phyloP scores from a whole-genome alignment of 305 asterid species.

The Plantago lanceolata region DNA sequence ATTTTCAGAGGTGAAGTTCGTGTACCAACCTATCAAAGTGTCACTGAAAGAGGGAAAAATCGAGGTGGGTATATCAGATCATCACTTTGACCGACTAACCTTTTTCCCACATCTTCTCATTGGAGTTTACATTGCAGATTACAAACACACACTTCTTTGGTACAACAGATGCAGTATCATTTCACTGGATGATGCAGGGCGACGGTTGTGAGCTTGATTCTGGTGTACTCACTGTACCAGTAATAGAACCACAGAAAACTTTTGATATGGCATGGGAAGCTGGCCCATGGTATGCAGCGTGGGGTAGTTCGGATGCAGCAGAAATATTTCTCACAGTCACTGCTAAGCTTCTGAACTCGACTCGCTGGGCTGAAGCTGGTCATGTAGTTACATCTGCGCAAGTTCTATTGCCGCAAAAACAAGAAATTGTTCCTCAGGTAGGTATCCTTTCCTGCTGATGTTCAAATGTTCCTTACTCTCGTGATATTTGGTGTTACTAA shows the following conservation, averaged over 20 bases:
- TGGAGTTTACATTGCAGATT: constrained; percentile 49
- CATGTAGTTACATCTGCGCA: constrained; percentile 80
- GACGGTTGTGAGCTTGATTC: constrained; percentile 75
- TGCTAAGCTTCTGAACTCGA: constrained; percentile 49
- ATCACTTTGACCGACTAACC: constrained; percentile 14
- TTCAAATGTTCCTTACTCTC: constrained; percentile 18
- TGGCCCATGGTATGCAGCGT: constrained; percentile 73
- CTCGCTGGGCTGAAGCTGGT: constrained; percentile 83
- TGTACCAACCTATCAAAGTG: constrained; percentile 90
- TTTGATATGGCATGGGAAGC: constrained; percentile 50
- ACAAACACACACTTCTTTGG: constrained; percentile 69
- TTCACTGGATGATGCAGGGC: constrained; percentile 67
- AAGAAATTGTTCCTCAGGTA: constrained; percentile 56
- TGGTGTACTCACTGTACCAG: constrained; percentile 52
- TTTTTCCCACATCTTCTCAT: constrained; percentile 15
- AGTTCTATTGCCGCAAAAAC: constrained; percentile 57
- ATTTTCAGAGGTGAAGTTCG: constrained; percentile 81
- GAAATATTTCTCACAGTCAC: constrained; percentile 66
- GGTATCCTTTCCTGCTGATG: constrained; percentile 23
- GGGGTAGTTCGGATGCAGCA: constrained; percentile 51
- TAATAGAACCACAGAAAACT: constrained; percentile 60
- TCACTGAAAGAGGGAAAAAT: constrained; percentile 54
- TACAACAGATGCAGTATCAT: constrained; percentile 67
- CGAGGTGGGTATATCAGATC: constrained; percentile 48
- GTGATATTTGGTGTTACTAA: constrained; percentile 15